Conservation (phyloP, 1,284 basidiomycete species). For the Cryptococcus amylolentus region DNA sequence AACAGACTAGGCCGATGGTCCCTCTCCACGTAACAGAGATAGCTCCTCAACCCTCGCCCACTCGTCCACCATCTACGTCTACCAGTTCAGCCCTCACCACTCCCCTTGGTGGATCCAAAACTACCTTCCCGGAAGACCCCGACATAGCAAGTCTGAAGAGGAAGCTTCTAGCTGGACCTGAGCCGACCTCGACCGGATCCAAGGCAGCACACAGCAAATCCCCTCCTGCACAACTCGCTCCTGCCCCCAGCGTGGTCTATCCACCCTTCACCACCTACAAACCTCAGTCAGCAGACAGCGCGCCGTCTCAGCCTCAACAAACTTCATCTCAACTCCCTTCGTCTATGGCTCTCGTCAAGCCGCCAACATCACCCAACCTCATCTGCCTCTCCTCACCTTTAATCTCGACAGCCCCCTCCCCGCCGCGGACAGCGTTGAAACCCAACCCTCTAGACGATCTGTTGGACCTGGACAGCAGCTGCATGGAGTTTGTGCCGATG, state of each 20-base stretch:
- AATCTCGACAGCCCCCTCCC: not conserved
- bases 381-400: conserved; percentile 1
- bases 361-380: not conserved
- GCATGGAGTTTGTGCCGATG: not conserved
- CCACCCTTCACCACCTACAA: not conserved
- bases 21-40: too few relatives aligned
- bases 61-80: too few relatives aligned
- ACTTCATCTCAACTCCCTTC: not conserved
- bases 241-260: not conserved
- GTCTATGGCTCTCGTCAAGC: not conserved
- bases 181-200: not conserved
- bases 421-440: not conserved
- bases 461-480: not conserved
- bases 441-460: not conserved
- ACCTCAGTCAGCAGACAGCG: not conserved
- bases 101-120: not conserved
- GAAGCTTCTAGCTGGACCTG: not conserved
- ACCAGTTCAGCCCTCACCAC: too few relatives aligned
- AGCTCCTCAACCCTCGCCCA: too few relatives aligned
- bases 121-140: not conserved
- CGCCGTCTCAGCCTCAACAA: not conserved
- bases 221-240: not conserved
- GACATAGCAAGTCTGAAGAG: not conserved
- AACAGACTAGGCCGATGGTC: not conserved
- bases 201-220: not conserved